Conservation (phyloP, 2,329 filamentous ascomycete species). For the Aspergillus eucalypticola region DNA sequence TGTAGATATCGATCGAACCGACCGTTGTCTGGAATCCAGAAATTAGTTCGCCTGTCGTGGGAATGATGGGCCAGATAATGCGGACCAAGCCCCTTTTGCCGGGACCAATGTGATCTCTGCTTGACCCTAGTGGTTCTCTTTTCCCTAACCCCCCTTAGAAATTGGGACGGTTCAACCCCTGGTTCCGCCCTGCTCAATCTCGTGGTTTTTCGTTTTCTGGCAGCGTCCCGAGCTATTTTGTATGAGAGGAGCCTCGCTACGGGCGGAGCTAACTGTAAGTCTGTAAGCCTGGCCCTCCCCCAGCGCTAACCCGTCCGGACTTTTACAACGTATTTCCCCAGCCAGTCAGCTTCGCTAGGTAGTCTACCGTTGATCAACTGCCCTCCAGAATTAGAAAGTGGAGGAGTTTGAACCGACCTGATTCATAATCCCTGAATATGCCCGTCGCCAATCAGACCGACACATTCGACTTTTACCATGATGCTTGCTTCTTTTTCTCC, state of each 20-base stretch:
- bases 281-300: neutral
- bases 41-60: neutral
- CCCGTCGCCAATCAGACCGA: neutral
- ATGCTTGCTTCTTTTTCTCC: neutral
- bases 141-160: too few species aligned
- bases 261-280: neutral
- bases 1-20: neutral
- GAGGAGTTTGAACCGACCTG: neutral
- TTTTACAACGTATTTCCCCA: neutral
- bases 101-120: neutral
- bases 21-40: constrained; percentile 3
- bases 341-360: constrained; percentile 1
- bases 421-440: neutral
- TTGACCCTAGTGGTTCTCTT: neutral
- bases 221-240: constrained; percentile 2
- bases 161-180: constrained; percentile 3
- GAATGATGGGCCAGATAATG: neutral
- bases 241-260: constrained; percentile 2
- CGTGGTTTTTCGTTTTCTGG: neutral
- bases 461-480: neutral
- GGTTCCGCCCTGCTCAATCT: constrained; percentile 9
- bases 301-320: constrained; percentile 2
- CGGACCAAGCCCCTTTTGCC: neutral
- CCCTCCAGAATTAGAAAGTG: neutral
- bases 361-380: neutral